Base-by-base conservation (phyloP, 306 rosid species). In the Gastrolobium villosum region DNA sequence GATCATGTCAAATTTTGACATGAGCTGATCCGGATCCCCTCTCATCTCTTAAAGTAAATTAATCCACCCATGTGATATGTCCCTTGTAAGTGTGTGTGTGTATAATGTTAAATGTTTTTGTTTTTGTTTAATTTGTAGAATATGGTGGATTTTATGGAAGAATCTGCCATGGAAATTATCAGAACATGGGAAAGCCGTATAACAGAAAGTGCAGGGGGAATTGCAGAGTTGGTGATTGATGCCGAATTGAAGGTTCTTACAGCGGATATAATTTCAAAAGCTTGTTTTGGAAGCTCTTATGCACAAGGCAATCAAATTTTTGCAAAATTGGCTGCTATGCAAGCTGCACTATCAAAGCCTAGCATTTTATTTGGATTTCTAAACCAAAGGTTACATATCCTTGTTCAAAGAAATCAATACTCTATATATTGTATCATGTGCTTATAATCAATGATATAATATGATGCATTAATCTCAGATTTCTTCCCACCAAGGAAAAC, bases 261-360 rank as follows among this genome's bases (percentile, higher is more conserved):
- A 0, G 87, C 64, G 0, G 79, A 84, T 64, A 10, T 76, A 11
- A 70, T 84, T 52, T 80, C 82, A 5, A 75, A 59, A 84, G 72
- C 82, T 70, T 84, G 87, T 76, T 84, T 84, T 63, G 82, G 87
- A 0, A 84, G 62, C 56, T 50, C 84, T 13, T 84, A 75, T 10
- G 66, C 72, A 15, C 79, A 80, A 62, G 84, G 87, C 78, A 75
- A 70, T 40, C 78, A 80, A 59, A 80, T 84, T 40, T 84, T 84
- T 65, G 52, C 72, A 20, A 84, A 64, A 60, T 32, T 80, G 15
- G 67, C 82, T 7, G 5, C 54, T 7, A 62, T 84, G 76, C 87
- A 80, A 76, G 31, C 35, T 0, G 13, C 44, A 6, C 60, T 84
- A 28, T 4, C 82, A 39, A 71, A 9, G 49, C 67, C 79, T 11